Conservation (phyloP, 2,329 filamentous ascomycete genomes). For the Nemania sp. region DNA sequence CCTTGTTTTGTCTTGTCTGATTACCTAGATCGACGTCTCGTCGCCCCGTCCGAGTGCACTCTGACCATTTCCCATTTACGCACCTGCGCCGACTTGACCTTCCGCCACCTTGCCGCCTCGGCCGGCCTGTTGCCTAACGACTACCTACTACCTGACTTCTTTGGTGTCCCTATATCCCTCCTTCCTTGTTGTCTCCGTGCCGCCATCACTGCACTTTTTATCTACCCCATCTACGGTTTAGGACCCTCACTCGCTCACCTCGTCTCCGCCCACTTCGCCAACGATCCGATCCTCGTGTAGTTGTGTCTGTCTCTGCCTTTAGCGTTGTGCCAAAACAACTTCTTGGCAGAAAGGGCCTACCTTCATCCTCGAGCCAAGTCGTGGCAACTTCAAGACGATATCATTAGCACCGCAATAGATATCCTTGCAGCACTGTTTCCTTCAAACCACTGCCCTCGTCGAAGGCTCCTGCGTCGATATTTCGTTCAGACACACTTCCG, state of each 20-base stretch:
- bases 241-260: slow-evolving; percentile 2
- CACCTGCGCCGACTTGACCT: slow-evolving; percentile 2
- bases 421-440: background rate
- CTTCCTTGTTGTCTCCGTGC: slow-evolving; percentile 4
- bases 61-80: background rate
- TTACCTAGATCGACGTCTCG: background rate
- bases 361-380: background rate
- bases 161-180: slow-evolving; percentile 1
- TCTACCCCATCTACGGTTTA: background rate
- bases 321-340: slow-evolving; percentile 10
- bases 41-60: background rate
- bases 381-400: slow-evolving; percentile 1
- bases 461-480: slow-evolving; percentile 14
- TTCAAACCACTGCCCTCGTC: background rate
- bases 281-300: background rate
- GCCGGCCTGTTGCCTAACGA: background rate
- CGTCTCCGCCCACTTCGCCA: background rate
- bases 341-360: background rate
- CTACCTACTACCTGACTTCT: background rate
- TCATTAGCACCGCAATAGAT: slow-evolving; percentile 1
- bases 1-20: slow-evolving; percentile 10
- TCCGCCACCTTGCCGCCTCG: slow-evolving; percentile 7
- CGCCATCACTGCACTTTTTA: slow-evolving; percentile 3
- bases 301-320: background rate
- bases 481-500: slow-evolving; percentile 1